phyloP scores from a whole-genome alignment of 306 rosid genomes.

The Dalbergia cochinchinensis region DNA sequence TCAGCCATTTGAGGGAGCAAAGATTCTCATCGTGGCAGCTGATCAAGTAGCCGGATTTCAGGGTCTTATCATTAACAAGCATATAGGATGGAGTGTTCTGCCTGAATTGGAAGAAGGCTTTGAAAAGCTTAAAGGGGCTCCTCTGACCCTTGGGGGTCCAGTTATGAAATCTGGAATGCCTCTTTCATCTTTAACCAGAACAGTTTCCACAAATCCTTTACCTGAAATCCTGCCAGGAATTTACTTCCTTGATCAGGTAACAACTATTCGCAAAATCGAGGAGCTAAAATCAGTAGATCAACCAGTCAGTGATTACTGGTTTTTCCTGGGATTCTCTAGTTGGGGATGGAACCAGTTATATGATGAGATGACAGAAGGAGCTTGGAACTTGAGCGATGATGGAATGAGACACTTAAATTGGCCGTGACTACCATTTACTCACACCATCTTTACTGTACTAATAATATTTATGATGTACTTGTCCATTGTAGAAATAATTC shows the following conservation, averaged over 20 bases:
- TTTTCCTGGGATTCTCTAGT: conserved; percentile 89
- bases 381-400: conserved; percentile 70
- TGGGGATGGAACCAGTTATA: conserved; percentile 89
- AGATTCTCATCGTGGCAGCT: conserved; percentile 78
- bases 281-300: conserved; percentile 62
- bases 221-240: conserved; percentile 80
- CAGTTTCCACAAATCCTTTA: conserved; percentile 34
- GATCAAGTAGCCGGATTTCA: conserved; percentile 71
- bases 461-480: conserved; percentile 21
- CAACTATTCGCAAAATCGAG: conserved; percentile 56
- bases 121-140: conserved; percentile 63
- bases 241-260: conserved; percentile 70
- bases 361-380: conserved; percentile 77
- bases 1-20: conserved; percentile 79
- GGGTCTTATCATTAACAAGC: conserved; percentile 87
- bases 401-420: conserved; percentile 60
- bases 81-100: conserved; percentile 69
- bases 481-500: conserved; percentile 26
- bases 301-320: conserved; percentile 67
- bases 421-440: conserved; percentile 59
- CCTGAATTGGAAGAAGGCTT: conserved; percentile 60
- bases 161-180: conserved; percentile 66
- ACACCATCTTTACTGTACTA: conserved; percentile 19
- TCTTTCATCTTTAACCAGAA: conserved; percentile 69
- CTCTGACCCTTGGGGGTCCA: conserved; percentile 83